These are phyloP conservation scores for Plasmodium reichenowi DNA, from an alignment of 169 alveolate species.

Conservation along the genomic window DNA sequence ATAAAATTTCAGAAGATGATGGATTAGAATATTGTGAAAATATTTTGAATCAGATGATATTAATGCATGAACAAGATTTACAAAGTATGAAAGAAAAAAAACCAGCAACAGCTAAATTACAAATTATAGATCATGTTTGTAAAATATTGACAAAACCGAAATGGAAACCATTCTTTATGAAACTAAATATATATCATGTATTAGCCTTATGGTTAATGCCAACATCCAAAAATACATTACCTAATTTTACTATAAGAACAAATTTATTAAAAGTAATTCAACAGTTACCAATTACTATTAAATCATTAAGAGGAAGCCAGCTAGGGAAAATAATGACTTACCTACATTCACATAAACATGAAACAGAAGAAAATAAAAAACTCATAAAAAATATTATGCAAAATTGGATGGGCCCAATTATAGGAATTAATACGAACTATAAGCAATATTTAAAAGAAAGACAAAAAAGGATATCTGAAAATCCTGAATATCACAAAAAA, in stretches of 20 bases:
- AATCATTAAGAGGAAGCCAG: slow-evolving; percentile 86
- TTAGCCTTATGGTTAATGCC: slow-evolving; percentile 88
- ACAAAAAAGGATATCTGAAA: slow-evolving; percentile 69
- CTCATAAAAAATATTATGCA: slow-evolving; percentile 86
- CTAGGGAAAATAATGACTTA: slow-evolving; percentile 87
- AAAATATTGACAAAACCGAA: slow-evolving; percentile 85
- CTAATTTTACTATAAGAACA: slow-evolving; percentile 86
- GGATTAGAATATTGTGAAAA: slow-evolving; percentile 72
- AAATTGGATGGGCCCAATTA: slow-evolving; percentile 89
- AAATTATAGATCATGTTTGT: slow-evolving; percentile 85
- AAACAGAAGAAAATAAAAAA: slow-evolving; percentile 85
- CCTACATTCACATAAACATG: slow-evolving; percentile 89
- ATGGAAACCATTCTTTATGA: slow-evolving; percentile 87
- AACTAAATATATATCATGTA: slow-evolving; percentile 88
- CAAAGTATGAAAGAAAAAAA: slow-evolving; percentile 84
- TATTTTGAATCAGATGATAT: slow-evolving; percentile 78
- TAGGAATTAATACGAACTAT: slow-evolving; percentile 84
- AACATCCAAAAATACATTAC: slow-evolving; percentile 88
- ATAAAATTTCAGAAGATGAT: slow-evolving; percentile 69
- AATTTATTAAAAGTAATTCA: slow-evolving; percentile 84
- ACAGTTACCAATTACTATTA: slow-evolving; percentile 86
- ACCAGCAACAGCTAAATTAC: slow-evolving; percentile 88
- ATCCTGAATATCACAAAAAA: slow-evolving; percentile 73
- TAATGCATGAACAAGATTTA: slow-evolving; percentile 82
- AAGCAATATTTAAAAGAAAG: slow-evolving; percentile 73